These are phyloP conservation scores for Pichia cephalocereana DNA, from an alignment of 805 yeast species.

Conservation along the genomic window DNA sequence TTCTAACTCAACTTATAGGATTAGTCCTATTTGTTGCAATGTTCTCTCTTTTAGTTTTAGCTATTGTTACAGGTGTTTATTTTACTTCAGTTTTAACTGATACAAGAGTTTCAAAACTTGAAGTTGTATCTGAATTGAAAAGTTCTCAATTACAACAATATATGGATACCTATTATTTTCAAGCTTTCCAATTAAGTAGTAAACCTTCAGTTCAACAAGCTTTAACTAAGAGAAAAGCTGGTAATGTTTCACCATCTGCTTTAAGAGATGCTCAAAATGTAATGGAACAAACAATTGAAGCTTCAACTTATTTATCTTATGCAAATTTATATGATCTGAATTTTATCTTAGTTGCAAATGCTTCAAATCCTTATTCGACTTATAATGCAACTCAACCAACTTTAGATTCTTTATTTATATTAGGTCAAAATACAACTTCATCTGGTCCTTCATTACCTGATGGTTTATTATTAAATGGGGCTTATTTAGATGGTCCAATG, in stretches of 20 bases:
- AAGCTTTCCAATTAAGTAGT: constrained; percentile 54
- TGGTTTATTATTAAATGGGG: constrained; percentile 31
- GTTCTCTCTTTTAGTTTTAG: constrained; percentile 60
- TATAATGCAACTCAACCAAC: constrained; percentile 30
- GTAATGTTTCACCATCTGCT: constrained; percentile 48
- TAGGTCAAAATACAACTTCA: constrained; percentile 7
- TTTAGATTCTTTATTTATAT: constrained; percentile 32
- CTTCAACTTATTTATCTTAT: constrained; percentile 53
- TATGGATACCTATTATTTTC: constrained; percentile 54
- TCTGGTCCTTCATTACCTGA: constrained; percentile 29
- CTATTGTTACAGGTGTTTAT: constrained; percentile 68
- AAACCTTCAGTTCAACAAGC: constrained; percentile 54
- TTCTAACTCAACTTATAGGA: constrained; percentile 65
- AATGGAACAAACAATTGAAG: constrained; percentile 51
- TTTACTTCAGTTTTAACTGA: constrained; percentile 54
- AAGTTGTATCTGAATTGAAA: constrained; percentile 72
- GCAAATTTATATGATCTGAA: constrained; percentile 62
- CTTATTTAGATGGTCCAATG: constrained; percentile 62
- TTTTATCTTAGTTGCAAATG: constrained; percentile 37
- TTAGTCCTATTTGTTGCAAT: constrained; percentile 63
- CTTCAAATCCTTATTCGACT: constrained; percentile 25
- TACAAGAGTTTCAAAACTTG: constrained; percentile 60
- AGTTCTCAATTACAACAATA: constrained; percentile 71
- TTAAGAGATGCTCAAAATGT: constrained; percentile 39
- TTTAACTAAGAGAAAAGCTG: constrained; percentile 57